phyloP scores from a whole-genome alignment of 2,329 filamentous ascomycete genomes.

The Rutstroemia sp. region DNA sequence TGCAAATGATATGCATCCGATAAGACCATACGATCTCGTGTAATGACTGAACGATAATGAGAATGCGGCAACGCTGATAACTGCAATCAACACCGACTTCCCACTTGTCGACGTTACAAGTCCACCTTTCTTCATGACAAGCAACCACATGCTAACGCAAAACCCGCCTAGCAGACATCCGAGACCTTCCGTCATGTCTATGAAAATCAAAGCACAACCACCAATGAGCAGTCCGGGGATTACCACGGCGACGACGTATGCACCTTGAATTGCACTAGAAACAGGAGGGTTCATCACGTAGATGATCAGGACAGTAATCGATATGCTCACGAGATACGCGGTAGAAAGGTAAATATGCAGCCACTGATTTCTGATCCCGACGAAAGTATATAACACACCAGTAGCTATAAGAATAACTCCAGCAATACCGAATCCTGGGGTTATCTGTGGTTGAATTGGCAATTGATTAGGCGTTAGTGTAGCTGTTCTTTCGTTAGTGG shows the following conservation, averaged over 20 bases:
- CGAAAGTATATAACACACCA: slow-evolving; percentile 63
- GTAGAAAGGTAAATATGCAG: slow-evolving; percentile 76
- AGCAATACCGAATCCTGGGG: slow-evolving; percentile 72
- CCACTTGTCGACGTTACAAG: slow-evolving; percentile 55
- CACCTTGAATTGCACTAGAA: slow-evolving; percentile 70
- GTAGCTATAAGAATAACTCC: slow-evolving; percentile 69
- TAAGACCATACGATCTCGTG: slow-evolving; percentile 72
- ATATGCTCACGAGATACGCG: slow-evolving; percentile 63
- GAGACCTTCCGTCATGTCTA: slow-evolving; percentile 72
- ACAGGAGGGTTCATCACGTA: slow-evolving; percentile 83
- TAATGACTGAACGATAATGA: slow-evolving; percentile 71
- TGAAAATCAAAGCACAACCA: slow-evolving; percentile 67
- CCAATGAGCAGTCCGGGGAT: slow-evolving; percentile 70
- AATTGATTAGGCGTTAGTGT: slow-evolving; percentile 41
- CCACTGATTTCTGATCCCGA: slow-evolving; percentile 77
- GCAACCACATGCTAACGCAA: slow-evolving; percentile 58
- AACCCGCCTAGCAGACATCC: slow-evolving; percentile 44
- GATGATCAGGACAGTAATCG: slow-evolving; percentile 73
- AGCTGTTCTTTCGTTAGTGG: slow-evolving; percentile 14
- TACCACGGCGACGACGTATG: slow-evolving; percentile 72
- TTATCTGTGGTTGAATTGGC: slow-evolving; percentile 67
- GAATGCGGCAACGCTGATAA: slow-evolving; percentile 61
- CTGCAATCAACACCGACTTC: slow-evolving; percentile 69
- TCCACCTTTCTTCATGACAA: slow-evolving; percentile 70
- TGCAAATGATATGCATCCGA: slow-evolving; percentile 68